Evolutionary conservation across 208 protist species (phyloP), one percentile per base, ranked within the genome.

Genomic region (Trypanosomatidae sp.): DNA sequence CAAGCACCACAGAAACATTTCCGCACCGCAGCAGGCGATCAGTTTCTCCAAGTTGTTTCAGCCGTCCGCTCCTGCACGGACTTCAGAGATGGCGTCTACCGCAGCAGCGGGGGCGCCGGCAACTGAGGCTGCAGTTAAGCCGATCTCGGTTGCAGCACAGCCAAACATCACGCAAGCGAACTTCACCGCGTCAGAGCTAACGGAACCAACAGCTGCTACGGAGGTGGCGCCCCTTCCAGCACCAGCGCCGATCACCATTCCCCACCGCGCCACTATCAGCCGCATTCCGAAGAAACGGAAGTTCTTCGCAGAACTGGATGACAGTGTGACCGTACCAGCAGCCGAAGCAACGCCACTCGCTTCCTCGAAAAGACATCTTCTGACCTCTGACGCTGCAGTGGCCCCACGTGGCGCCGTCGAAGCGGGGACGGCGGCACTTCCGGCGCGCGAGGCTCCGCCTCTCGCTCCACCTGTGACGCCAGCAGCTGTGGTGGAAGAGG

Each of bases 221-320:
- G 4, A 30, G 30, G 3, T 17, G 50, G 19, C 66, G 66, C 39
- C 72, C 33, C 52, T 53, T 43, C 19, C 72, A 33, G 17, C 65
- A 39, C 3, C 50, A 19, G 0, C 49, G 7, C 9, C 49, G 17
- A 33, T 44, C 12, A 1, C 68, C 25, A 8, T 53, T 12, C 10
- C 66, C 0, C 74, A 17, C 15, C 74, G 74, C 22, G 47, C 67
- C 68, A 66, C 53, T 12, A 79, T 79, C 39, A 79, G 74, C 44
- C 74, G 74, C 0, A 50, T 69, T 50, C 74, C 74, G 1, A 77
- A 77, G 47, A 71, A 72, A 50, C 68, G 62, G 7, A 75, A 50
- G 50, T 67, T 72, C 73, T 77, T 72, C 33, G 53, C 73, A 28
- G 73, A 72, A 66, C 15, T 77, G n/a, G 47, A 62, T 2, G 50